Conservation (phyloP, 1,284 basidiomycete genomes). For the Albatrellus sp. region DNA sequence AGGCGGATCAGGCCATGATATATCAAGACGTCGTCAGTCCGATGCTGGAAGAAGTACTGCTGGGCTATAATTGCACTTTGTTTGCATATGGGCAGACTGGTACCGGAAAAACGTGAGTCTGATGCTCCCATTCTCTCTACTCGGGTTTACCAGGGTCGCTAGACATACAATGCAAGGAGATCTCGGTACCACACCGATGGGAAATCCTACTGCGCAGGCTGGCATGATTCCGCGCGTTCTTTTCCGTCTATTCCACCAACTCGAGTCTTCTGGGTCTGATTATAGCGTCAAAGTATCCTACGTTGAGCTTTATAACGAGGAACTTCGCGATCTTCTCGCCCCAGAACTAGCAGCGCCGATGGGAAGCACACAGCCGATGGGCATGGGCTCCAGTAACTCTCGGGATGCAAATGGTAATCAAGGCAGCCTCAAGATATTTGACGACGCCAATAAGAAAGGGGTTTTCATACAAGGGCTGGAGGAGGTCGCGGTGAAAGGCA, state of each 20-base stretch:
- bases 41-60: constrained; percentile 86
- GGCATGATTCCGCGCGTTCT: constrained; percentile 98
- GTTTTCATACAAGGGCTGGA: constrained; percentile 93
- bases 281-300: constrained; percentile 93
- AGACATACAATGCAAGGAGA: constrained; percentile 97
- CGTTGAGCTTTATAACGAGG: constrained; percentile 99
- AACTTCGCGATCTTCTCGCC: constrained; percentile 87
- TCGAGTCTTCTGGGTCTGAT: constrained; percentile 70
- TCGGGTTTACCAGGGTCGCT: constrained; percentile 2
- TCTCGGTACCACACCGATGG: constrained; percentile 68
- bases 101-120: constrained; percentile 92
- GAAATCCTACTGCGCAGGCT: constrained; percentile 80
- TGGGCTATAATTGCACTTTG: constrained; percentile 96
- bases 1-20: constrained; percentile 91
- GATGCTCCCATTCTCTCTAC: neutral
- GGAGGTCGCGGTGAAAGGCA: constrained; percentile 77
- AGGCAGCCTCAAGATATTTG: constrained; percentile 78
- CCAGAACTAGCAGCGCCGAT: constrained; percentile 54
- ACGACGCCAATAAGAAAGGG: constrained; percentile 79
- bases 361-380: constrained; percentile 60
- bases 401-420: constrained; percentile 28
- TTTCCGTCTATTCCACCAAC: constrained; percentile 83
- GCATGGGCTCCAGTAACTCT: constrained; percentile 27
- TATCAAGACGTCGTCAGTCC: constrained; percentile 90
- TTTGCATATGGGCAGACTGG: constrained; percentile 99